Evolutionary conservation across 352 stramenopile species (phyloP), one percentile per base, ranked within the genome.

Genomic region (Phytophthora fragariaefolia): DNA sequence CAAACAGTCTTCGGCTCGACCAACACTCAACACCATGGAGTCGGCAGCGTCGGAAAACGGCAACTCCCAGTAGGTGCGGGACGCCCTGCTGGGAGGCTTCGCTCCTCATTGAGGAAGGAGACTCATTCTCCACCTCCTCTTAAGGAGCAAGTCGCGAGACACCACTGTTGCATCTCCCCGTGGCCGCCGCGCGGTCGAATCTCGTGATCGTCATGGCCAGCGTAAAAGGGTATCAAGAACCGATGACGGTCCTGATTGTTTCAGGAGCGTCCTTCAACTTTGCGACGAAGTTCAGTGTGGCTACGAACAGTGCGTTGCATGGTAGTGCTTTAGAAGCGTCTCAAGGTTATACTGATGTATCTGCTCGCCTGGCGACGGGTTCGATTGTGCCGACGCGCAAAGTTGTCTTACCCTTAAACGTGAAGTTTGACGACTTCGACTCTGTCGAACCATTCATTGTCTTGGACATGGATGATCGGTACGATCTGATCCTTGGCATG

Each of bases 41-140:
- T 24, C 6, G 6, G n/a, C 20, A 12, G 20, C 1, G 42, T 27
- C 6, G 18, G 42, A 48, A 48, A 48, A 24, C 20, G 42, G 6
- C 40, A n/a, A 26, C 40, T 47, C 40, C 10, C 15, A 47, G 40
- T 47, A 47, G 17, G 40, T 47, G 42, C 20, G n/a, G n/a, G n/a
- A 48, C 42, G 42, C 18, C 42, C 42, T 48, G 42, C 42, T 48
- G 42, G n/a, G n/a, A n/a, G n/a, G n/a, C n/a, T n/a, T n/a, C n/a
- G n/a, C n/a, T n/a, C n/a, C n/a, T n/a, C n/a, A 10, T 32, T 32
- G 28, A 32, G 28, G 28, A 8, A 10, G 28, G 9, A 10, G 28
- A 32, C 6, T 8, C 28, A 2, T 23, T 26, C 46, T 40, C 10
- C 26, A 36, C 46, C 46, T 10, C 12, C 10, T 38, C 46, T 24